Percentiles rank a stretch among this genome's conserved stretches.
phyloP scores from a whole-genome alignment of 1,284 basidiomycete species.

The Ceratobasidium sp. region DNA sequence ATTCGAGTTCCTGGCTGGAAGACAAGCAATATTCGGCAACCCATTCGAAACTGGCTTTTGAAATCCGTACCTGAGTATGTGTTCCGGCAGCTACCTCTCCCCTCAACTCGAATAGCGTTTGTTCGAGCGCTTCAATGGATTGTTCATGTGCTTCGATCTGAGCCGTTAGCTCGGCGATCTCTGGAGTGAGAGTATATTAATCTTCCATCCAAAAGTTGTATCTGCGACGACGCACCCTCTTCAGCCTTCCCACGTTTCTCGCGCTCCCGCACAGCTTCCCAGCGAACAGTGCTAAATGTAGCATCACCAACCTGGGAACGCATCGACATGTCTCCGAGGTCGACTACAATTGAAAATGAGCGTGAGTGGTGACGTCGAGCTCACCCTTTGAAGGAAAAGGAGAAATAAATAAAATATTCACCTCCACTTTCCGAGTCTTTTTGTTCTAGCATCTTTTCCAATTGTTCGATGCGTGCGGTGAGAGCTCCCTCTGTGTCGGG shows the following conservation, averaged over 20 bases:
- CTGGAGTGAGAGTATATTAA: constrained; percentile 22
- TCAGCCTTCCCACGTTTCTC: constrained; percentile 26
- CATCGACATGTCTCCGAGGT: constrained; percentile 54
- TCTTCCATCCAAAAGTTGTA: background rate
- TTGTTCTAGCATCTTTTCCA: constrained; percentile 69
- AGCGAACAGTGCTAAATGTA: constrained; percentile 40
- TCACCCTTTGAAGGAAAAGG: background rate
- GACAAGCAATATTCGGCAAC: constrained; percentile 60
- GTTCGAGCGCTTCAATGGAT: constrained; percentile 73
- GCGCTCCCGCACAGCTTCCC: constrained; percentile 36
- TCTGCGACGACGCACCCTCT: constrained; percentile 59
- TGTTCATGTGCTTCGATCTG: constrained; percentile 60
- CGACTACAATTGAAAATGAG: constrained; percentile 50
- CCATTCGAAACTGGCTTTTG: background rate
- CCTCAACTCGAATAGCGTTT: constrained; percentile 78
- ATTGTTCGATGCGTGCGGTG: constrained; percentile 65
- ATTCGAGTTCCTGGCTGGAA: constrained; percentile 71
- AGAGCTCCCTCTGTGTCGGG: constrained; percentile 57
- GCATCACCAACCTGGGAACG: constrained; percentile 57
- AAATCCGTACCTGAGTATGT: constrained; percentile 59
- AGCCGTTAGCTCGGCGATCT: constrained; percentile 56
- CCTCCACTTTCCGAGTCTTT: constrained; percentile 62
- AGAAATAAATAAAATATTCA: constrained; percentile 53
- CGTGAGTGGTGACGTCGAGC: background rate
- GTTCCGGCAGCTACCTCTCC: constrained; percentile 82